phyloP scores from a whole-genome alignment of 1,284 basidiomycete species.

The Serendipita sp. region DNA sequence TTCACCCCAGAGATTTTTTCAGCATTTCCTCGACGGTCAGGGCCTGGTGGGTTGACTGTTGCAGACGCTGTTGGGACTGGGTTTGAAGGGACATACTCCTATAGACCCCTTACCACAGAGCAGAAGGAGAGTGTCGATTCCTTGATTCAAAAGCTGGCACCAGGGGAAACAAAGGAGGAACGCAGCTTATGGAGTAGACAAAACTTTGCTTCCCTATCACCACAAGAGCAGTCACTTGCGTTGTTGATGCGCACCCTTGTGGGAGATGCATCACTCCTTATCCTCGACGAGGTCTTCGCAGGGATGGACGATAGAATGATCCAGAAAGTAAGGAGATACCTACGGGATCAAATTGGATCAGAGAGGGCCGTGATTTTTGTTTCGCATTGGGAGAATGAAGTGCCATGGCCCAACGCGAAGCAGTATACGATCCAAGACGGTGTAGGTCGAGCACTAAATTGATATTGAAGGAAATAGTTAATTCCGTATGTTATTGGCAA shows the following conservation, averaged over 20 bases:
- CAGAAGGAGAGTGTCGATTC: constrained; percentile 27
- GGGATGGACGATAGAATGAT: constrained; percentile 79
- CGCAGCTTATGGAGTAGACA: constrained; percentile 20
- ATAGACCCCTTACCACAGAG: constrained; percentile 29
- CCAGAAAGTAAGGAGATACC: constrained; percentile 41
- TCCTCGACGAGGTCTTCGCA: constrained; percentile 82
- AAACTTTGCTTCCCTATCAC: constrained; percentile 45
- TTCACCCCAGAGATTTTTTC: constrained; percentile 83
- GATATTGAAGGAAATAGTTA: neutral
- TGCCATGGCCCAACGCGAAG: constrained; percentile 40
- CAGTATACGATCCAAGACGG: neutral
- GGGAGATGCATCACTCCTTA: constrained; percentile 45
- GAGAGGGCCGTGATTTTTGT: constrained; percentile 71
- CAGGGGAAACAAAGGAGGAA: constrained; percentile 17
- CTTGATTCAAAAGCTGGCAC: constrained; percentile 52
- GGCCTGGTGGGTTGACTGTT: constrained; percentile 38
- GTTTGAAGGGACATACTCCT: constrained; percentile 67
- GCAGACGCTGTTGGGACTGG: constrained; percentile 74
- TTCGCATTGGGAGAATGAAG: constrained; percentile 81
- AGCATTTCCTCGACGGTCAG: constrained; percentile 65
- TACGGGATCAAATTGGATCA: constrained; percentile 39
- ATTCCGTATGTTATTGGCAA: constrained; percentile 5
- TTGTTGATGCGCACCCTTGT: constrained; percentile 78
- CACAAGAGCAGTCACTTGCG: constrained; percentile 64
- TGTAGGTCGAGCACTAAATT: neutral